A percentile compares a stretch with the other conserved stretches of the same genome.
phyloP scores from a whole-genome alignment of 2,329 filamentous ascomycete species.

The Cladobotryum protrusum region DNA sequence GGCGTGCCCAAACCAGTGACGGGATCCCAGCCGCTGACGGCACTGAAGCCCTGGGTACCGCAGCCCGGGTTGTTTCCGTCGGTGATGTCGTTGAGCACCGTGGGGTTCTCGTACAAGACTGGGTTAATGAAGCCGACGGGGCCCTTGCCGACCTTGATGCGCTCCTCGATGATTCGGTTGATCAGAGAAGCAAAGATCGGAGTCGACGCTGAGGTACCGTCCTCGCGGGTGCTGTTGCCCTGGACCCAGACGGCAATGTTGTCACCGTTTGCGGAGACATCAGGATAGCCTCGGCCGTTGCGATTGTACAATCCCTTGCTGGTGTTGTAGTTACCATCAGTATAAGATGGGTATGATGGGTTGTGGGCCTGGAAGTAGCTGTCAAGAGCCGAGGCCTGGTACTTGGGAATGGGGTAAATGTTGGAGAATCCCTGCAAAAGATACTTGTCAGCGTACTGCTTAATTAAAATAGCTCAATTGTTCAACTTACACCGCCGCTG shows the following conservation, averaged over 20 bases:
- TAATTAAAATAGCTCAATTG: background rate
- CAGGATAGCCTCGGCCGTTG: constrained; percentile 33
- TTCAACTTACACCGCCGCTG: constrained; percentile 7
- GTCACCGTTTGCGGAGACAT: constrained; percentile 37
- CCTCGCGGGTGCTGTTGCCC: background rate
- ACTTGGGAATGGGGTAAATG: constrained; percentile 39
- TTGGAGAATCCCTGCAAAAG: constrained; percentile 36
- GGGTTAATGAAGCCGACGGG: constrained; percentile 29
- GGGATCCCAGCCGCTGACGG: constrained; percentile 12
- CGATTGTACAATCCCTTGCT: constrained; percentile 32
- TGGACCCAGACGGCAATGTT: constrained; percentile 23
- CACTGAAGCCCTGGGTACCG: constrained; percentile 24
- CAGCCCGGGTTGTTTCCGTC: constrained; percentile 24
- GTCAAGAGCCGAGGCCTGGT: constrained; percentile 37
- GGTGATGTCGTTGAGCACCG: constrained; percentile 6
- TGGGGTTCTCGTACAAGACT: background rate
- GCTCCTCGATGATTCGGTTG: constrained; percentile 16
- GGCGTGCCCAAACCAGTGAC: constrained; percentile 11
- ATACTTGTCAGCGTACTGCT: background rate
- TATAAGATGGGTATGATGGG: constrained; percentile 25
- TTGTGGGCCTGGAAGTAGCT: constrained; percentile 33
- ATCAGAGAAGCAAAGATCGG: constrained; percentile 17
- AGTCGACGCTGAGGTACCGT: constrained; percentile 14
- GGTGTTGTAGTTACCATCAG: constrained; percentile 32
- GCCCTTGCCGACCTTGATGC: constrained; percentile 27